Evolutionary conservation across 78 protist species (phyloP).

Genomic region (Creolimax fragrantissima): DNA sequence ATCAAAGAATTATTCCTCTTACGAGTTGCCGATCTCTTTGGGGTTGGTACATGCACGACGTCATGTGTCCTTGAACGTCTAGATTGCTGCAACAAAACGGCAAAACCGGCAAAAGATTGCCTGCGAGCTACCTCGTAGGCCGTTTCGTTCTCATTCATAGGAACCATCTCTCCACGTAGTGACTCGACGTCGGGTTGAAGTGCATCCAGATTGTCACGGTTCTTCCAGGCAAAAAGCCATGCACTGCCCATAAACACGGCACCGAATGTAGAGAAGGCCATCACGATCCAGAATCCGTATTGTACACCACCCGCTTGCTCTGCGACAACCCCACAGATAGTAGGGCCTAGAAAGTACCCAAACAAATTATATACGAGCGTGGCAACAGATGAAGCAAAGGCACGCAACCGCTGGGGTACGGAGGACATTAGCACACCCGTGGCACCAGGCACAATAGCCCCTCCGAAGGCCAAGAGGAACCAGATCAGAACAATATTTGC

Average conservation of each 20-base stretch:
- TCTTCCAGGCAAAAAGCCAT: background rate
- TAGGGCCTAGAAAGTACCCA: slow-evolving; percentile 20
- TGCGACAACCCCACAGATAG: background rate
- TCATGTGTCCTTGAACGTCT: too few relatives aligned
- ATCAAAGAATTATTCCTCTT: too few relatives aligned
- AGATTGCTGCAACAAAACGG: background rate
- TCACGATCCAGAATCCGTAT: background rate
- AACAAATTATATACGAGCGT: slow-evolving; percentile 4
- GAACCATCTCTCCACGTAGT: background rate
- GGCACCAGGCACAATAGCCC: slow-evolving; percentile 4
- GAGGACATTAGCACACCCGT: slow-evolving; percentile 15
- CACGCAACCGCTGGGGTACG: background rate
- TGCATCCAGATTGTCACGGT: background rate
- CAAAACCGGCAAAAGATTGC: background rate
- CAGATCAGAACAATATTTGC: background rate
- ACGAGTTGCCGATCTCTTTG: too few relatives aligned
- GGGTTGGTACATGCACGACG: too few relatives aligned
- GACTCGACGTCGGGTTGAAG: background rate
- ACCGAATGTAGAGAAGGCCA: background rate
- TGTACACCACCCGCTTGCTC: background rate
- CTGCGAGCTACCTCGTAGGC: background rate
- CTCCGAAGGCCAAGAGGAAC: slow-evolving; percentile 12
- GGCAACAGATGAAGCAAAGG: slow-evolving; percentile 1
- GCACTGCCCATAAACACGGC: background rate
- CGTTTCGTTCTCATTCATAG: background rate